A percentile compares a stretch with the other conserved stretches of the same genome.
phyloP scores from a whole-genome alignment of 1,284 basidiomycete species.

The Cryptococcus hybrid region DNA sequence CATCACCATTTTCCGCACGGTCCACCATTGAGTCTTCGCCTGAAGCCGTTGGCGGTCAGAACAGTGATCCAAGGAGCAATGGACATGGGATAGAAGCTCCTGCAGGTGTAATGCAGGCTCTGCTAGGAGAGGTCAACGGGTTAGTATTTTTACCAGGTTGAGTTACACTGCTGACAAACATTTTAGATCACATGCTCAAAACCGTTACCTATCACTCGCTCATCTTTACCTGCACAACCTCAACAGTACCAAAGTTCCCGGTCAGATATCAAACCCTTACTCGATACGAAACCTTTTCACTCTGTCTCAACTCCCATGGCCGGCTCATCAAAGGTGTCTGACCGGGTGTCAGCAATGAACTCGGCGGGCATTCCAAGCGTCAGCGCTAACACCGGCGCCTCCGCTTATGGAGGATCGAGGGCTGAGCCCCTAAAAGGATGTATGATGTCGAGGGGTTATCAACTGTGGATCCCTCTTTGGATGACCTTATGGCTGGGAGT shows the following conservation, averaged over 20 bases:
- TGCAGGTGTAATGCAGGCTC: conserved; percentile 29
- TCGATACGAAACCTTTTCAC: conserved; percentile 5
- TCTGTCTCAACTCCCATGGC: conserved; percentile 3
- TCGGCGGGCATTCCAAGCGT: not conserved
- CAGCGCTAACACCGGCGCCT: conserved; percentile 8
- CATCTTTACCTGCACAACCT: no score
- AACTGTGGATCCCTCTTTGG: conserved; percentile 20
- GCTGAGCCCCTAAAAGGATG: conserved; percentile 42
- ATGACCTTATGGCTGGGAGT: conserved; percentile 25
- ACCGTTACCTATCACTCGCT: no score
- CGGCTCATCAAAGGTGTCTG: conserved; percentile 4
- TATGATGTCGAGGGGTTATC: conserved; percentile 35
- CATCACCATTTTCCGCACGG: conserved; percentile 34
- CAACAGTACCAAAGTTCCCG: no score
- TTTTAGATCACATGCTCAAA: not conserved
- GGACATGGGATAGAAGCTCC: conserved; percentile 3
- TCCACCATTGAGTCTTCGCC: conserved; percentile 38
- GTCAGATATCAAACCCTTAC: no score
- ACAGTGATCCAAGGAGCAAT: not conserved
- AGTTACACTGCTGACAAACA: not conserved
- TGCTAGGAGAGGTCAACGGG: conserved; percentile 25
- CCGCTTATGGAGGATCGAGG: conserved; percentile 27
- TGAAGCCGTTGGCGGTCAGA: conserved; percentile 22
- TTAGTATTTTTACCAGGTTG: conserved; percentile 11
- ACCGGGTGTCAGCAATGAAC: not conserved